Conservation (phyloP, 1,139 yeast species). For the Magnusiomyces suaveolens region DNA sequence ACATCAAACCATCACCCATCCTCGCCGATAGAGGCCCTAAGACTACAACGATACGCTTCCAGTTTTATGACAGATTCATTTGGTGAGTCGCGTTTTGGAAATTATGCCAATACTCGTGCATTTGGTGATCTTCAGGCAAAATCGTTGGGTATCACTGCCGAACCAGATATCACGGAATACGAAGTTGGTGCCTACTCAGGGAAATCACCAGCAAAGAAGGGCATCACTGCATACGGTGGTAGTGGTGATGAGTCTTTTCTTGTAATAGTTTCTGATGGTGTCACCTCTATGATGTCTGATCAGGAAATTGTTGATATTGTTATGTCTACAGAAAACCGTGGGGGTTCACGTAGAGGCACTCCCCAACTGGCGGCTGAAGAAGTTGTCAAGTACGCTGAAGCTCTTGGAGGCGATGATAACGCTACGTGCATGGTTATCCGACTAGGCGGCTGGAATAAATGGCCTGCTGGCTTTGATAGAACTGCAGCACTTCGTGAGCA, state of each 20-base stretch:
- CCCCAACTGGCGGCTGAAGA: constrained; percentile 85
- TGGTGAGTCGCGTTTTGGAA: constrained; percentile 80
- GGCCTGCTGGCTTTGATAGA: constrained; percentile 67
- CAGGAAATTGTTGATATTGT: constrained; percentile 87
- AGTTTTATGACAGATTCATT: constrained; percentile 80
- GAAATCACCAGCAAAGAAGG: constrained; percentile 27
- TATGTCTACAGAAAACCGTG: constrained; percentile 56
- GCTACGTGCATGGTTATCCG: constrained; percentile 81
- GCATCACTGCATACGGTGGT: constrained; percentile 26
- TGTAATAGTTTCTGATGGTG: constrained; percentile 76
- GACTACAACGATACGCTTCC: constrained; percentile 63
- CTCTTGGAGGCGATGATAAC: constrained; percentile 87
- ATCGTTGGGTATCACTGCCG: constrained; percentile 77
- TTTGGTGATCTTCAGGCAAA: constrained; percentile 84
- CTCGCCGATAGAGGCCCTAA: constrained; percentile 62
- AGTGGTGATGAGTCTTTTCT: constrained; percentile 73
- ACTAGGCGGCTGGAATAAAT: constrained; percentile 84
- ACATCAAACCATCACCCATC: constrained; percentile 84
- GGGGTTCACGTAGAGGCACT: constrained; percentile 62
- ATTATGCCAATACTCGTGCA: constrained; percentile 83
- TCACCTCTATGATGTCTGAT: constrained; percentile 68
- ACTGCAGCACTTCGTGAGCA: constrained; percentile 76
- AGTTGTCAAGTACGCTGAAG: constrained; percentile 72
- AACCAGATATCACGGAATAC: constrained; percentile 73
- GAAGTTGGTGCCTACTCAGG: constrained; percentile 42